Percentiles rank a stretch among this genome's conserved stretches.
Evolutionary conservation across 257 asterid genomes (phyloP).

Genomic region (Hygrophila difformis): DNA sequence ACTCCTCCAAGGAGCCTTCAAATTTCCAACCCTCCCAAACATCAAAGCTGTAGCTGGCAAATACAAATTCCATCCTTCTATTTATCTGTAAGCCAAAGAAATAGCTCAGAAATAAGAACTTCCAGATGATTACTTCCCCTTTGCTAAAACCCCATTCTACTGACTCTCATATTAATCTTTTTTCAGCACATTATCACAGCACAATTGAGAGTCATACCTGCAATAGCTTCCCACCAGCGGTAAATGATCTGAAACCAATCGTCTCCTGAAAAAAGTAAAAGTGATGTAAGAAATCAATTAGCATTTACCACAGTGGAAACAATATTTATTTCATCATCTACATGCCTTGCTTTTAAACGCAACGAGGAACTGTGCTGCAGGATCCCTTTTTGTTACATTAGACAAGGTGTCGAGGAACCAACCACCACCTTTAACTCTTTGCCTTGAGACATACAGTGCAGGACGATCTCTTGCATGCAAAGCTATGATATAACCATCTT

Average conservation of each 20-base stretch:
- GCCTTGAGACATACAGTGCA: constrained; percentile 81
- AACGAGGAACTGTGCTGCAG: constrained; percentile 95
- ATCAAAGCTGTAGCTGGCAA: constrained; percentile 95
- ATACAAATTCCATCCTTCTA: constrained; percentile 97
- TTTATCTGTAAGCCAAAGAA: constrained; percentile 55
- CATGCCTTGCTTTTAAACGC: constrained; percentile 82
- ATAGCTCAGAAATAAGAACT: constrained; percentile 12
- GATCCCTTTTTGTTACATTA: constrained; percentile 86
- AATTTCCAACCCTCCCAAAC: constrained; percentile 98
- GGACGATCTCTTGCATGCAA: constrained; percentile 70
- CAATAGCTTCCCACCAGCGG: constrained; percentile 96
- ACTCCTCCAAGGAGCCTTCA: constrained; percentile 87
- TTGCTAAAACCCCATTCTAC: no score
- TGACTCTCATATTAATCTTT: neutral
- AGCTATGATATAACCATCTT: constrained; percentile 84
- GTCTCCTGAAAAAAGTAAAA: constrained; percentile 55
- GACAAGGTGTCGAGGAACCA: constrained; percentile 94
- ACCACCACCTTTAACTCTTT: constrained; percentile 91
- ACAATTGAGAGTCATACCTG: constrained; percentile 47
- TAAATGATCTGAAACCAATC: constrained; percentile 89
- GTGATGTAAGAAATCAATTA: constrained; percentile 14
- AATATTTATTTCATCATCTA: constrained; percentile 8
- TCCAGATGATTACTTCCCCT: neutral
- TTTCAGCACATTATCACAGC: neutral
- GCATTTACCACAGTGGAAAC: constrained; percentile 9